A percentile compares a stretch with the other conserved stretches of the same genome.
Conservation (phyloP, 495 filamentous ascomycete genomes). For the Lasiosphaeria ovina region DNA sequence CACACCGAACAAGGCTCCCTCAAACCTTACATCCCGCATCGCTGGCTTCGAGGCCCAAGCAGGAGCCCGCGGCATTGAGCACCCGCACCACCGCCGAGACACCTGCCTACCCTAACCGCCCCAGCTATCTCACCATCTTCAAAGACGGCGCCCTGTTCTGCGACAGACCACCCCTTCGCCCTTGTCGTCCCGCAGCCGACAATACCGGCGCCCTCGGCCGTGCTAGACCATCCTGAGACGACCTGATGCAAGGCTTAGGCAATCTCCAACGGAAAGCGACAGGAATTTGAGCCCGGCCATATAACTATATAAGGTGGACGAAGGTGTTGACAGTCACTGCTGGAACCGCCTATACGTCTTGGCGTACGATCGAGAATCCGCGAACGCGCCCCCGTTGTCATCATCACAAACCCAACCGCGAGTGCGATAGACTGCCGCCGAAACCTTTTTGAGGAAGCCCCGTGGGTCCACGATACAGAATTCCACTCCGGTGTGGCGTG, state of each 20-base stretch:
- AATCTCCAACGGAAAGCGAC: neutral
- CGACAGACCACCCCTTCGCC: conserved; percentile 2
- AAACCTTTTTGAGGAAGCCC: neutral
- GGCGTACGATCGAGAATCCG: neutral
- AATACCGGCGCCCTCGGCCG: conserved; percentile 2
- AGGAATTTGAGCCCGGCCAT: conserved; percentile 10
- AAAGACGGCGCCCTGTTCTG: neutral
- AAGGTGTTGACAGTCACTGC: neutral
- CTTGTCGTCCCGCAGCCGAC: conserved; percentile 1
- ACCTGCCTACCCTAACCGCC: neutral
- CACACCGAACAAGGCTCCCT: conserved; percentile 6
- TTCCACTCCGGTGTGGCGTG: neutral
- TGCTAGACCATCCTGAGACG: neutral
- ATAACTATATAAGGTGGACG: conserved; percentile 6
- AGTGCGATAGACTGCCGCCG: neutral
- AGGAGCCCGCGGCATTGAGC: conserved; percentile 11
- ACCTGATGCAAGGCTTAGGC: neutral
- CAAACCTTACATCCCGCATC: conserved; percentile 1
- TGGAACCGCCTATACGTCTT: conserved; percentile 1
- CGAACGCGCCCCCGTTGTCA: neutral
- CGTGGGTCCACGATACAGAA: neutral
- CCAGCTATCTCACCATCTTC: neutral
- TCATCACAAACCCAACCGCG: neutral
- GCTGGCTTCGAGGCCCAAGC: conserved; percentile 3
- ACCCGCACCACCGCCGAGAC: conserved; percentile 7